Percentiles rank a stretch among this genome's conserved stretches.
Conservation (phyloP, 2,329 filamentous ascomycete genomes). For the Tolypocladium endophyticum region DNA sequence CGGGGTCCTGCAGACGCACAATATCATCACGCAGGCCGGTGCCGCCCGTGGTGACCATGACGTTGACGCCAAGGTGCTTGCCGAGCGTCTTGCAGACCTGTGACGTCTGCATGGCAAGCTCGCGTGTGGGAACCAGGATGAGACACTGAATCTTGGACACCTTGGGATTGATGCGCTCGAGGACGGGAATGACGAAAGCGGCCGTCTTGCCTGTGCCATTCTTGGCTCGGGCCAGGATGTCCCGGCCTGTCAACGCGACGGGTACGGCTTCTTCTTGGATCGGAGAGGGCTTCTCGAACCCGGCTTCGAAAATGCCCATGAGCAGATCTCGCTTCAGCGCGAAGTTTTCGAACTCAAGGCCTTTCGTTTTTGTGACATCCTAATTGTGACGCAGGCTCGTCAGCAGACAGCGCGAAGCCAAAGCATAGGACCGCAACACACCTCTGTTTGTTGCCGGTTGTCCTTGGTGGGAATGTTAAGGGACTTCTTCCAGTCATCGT, state of each 20-base stretch:
- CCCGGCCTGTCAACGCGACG: constrained; percentile 86
- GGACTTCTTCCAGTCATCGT: constrained; percentile 62
- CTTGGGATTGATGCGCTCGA: constrained; percentile 95
- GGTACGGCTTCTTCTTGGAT: constrained; percentile 99
- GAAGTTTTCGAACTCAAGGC: constrained; percentile 95
- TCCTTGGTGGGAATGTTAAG: constrained; percentile 66
- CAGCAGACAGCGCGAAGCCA: constrained; percentile 1
- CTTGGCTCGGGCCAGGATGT: constrained; percentile 93
- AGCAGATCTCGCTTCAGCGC: constrained; percentile 87
- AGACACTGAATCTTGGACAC: constrained; percentile 92
- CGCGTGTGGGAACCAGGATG: constrained; percentile 91
- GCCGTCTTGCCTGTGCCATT: constrained; percentile 98
- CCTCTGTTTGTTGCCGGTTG: constrained; percentile 71
- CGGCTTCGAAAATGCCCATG: constrained; percentile 99
- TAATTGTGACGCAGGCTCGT: constrained; percentile 22
- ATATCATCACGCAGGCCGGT: constrained; percentile 95
- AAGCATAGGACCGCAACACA: constrained; percentile 20
- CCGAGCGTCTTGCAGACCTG: constrained; percentile 98
- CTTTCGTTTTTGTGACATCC: constrained; percentile 98
- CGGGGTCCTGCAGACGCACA: constrained; percentile 82
- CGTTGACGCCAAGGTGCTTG: constrained; percentile 93
- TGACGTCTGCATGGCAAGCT: constrained; percentile 94
- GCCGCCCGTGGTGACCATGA: constrained; percentile 98
- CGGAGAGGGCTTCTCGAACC: constrained; percentile 95
- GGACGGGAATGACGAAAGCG: constrained; percentile 89